Conservation (phyloP, 2,329 filamentous ascomycete genomes). For the Colletotrichum tabaci region DNA sequence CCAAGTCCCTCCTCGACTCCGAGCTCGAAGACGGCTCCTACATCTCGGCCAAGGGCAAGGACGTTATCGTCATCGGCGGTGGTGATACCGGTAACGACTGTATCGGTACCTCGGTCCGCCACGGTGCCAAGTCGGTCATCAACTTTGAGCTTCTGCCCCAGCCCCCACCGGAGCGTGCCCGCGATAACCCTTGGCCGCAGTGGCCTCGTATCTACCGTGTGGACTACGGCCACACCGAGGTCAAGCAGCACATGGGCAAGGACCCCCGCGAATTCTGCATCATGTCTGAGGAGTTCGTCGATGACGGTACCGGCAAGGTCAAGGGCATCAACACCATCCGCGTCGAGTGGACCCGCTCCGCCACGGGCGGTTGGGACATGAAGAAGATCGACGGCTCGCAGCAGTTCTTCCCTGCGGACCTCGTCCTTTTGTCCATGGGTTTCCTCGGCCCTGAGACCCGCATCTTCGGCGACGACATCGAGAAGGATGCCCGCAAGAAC, state of each 20-base stretch:
- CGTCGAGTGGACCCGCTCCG: conserved; percentile 94
- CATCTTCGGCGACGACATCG: conserved; percentile 87
- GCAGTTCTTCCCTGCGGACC: conserved; percentile 96
- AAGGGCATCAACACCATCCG: conserved; percentile 97
- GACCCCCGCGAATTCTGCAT: conserved; percentile 98
- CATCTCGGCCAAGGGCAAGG: conserved; percentile 95
- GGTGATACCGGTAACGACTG: conserved; percentile 99
- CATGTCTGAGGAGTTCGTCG: conserved; percentile 97
- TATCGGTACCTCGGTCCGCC: conserved; percentile 95
- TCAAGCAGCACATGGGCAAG: conserved; percentile 95
- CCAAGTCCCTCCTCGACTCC: conserved; percentile 96
- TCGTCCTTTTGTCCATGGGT: conserved; percentile 96
- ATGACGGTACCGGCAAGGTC: conserved; percentile 88
- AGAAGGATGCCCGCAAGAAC: conserved; percentile 94
- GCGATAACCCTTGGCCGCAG: conserved; percentile 98
- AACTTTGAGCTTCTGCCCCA: conserved; percentile 98
- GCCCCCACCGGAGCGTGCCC: conserved; percentile 89
- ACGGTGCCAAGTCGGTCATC: conserved; percentile 94
- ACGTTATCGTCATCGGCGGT: conserved; percentile 96
- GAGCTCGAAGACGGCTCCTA: conserved; percentile 87
- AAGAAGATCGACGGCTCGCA: conserved; percentile 95
- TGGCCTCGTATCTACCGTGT: conserved; percentile 98
- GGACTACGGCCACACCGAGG: conserved; percentile 97
- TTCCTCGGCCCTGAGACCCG: conserved; percentile 95
- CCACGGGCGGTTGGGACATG: conserved; percentile 96